Evolutionary conservation across 805 yeast species (phyloP), one percentile per base, ranked within the genome.

Genomic region (Tetrapisispora nanseiensis): DNA sequence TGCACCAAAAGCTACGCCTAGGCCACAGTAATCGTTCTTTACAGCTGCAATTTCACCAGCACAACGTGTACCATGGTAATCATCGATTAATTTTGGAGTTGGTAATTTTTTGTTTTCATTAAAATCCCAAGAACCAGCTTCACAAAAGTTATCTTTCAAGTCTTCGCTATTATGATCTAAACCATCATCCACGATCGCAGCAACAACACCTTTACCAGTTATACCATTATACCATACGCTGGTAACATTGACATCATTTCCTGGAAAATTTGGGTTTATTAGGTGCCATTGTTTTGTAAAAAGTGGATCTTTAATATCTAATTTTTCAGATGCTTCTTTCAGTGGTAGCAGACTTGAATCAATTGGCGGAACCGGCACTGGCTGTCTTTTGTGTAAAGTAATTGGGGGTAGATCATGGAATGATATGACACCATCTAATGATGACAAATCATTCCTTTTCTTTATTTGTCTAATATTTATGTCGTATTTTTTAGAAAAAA

Each of bases 1-100:
- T 4, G 95, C 78, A 44, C 77, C 76, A 53, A 76, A 87, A 0
- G 97, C 97, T n/a, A 89, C 95, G 36, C 98, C 98, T 6, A 92
- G 72, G n/a, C 98, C 98, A 65, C 98, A 92, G 18, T 71, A 80
- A 24, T 77, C 82, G 60, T 92, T 90, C 41, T 69, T 68, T 40
- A 77, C 87, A 4, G 85, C 86, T 0, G 96, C 97, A 44, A 92
- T 83, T 62, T 92, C 98, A 30, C 96, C 97, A 2, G 98, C 97
- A 67, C 98, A 92, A 50, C 98, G 69, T 0, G 98, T 92, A 6
- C 98, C 98, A 61, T 92, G 98, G 52, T 80, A 79, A 60, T 92
- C 98, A 59, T 84, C 95, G 8, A 52, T 62, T 23, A 90, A 69
- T 43, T 80, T 68, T 10, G 98, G 98, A 52, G 75, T 77, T 2